Percentiles rank a stretch among this genome's conserved stretches.
Conservation (phyloP, 305 asterid genomes). For the Fraxinus angustifolia region DNA sequence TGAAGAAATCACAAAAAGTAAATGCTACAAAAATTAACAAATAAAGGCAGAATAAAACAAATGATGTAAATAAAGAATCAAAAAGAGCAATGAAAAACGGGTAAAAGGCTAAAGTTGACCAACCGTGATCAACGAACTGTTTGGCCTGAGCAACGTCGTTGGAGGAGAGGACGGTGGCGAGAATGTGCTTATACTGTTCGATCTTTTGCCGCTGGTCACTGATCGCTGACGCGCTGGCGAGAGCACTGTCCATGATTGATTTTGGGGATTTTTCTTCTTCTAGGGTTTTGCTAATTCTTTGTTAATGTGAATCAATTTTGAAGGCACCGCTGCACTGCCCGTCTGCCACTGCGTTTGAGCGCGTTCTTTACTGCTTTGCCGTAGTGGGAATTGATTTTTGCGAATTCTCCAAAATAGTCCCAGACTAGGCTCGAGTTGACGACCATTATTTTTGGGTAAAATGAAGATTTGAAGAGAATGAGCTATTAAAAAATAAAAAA, state of each 20-base stretch:
- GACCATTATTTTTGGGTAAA: no score
- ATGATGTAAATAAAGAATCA: background rate
- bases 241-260: constrained; percentile 67
- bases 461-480: no score
- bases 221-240: constrained; percentile 84
- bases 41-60: background rate
- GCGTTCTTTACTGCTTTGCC: background rate
- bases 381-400: background rate
- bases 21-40: background rate
- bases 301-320: background rate
- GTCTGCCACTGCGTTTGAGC: background rate
- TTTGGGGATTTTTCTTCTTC: background rate
- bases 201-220: constrained; percentile 92
- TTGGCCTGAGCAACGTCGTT: constrained; percentile 68
- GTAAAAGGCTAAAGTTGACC: constrained; percentile 7
- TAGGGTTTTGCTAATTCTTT: background rate
- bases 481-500: no score
- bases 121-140: constrained; percentile 85
- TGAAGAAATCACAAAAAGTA: constrained; percentile 13
- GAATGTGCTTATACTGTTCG: constrained; percentile 91
- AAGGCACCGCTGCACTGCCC: background rate
- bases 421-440: background rate
- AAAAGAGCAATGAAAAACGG: background rate
- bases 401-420: background rate
- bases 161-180: constrained; percentile 74